Percentiles rank a stretch among this genome's conserved stretches.
Evolutionary conservation across 2,329 filamentous ascomycete species (phyloP).

Genomic region (Lachnellula occidentalis): DNA sequence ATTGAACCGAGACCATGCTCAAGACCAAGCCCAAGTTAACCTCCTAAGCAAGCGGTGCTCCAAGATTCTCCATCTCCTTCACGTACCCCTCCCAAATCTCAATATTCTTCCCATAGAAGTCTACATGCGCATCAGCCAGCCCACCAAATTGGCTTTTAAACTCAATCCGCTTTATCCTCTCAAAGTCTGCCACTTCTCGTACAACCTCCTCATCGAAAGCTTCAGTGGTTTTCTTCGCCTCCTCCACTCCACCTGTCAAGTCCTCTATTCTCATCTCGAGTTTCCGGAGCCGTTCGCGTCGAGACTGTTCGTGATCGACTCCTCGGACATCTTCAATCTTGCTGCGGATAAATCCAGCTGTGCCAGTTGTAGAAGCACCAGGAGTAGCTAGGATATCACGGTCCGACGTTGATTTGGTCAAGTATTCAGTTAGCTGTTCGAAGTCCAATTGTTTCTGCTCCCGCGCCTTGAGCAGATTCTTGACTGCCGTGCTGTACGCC

Average conservation of each 20-base stretch:
- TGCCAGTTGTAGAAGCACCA: conserved; percentile 62
- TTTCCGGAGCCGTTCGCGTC: conserved; percentile 81
- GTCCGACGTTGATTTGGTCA: conserved; percentile 83
- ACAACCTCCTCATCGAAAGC: conserved; percentile 96
- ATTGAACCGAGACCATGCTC: background rate
- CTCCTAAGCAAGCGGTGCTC: conserved; percentile 28
- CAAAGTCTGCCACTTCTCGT: conserved; percentile 87
- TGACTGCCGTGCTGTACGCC: conserved; percentile 82
- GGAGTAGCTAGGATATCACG: conserved; percentile 63
- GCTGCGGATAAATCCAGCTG: conserved; percentile 79
- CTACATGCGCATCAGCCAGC: conserved; percentile 77
- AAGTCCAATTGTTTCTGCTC: conserved; percentile 98
- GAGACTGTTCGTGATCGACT: conserved; percentile 89
- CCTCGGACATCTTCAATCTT: conserved; percentile 97
- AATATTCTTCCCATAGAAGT: conserved; percentile 76
- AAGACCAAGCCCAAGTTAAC: background rate
- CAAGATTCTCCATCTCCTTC: conserved; percentile 76
- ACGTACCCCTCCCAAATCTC: conserved; percentile 87
- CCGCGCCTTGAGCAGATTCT: conserved; percentile 81
- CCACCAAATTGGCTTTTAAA: conserved; percentile 82
- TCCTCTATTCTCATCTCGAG: conserved; percentile 90
- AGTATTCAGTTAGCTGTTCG: conserved; percentile 91
- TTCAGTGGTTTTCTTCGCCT: conserved; percentile 78
- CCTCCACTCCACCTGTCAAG: conserved; percentile 82
- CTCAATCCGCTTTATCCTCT: conserved; percentile 91